Evolutionary conservation across 306 rosid species (phyloP), one percentile per base, ranked within the genome.

Genomic region (Citrullus colocynthis): DNA sequence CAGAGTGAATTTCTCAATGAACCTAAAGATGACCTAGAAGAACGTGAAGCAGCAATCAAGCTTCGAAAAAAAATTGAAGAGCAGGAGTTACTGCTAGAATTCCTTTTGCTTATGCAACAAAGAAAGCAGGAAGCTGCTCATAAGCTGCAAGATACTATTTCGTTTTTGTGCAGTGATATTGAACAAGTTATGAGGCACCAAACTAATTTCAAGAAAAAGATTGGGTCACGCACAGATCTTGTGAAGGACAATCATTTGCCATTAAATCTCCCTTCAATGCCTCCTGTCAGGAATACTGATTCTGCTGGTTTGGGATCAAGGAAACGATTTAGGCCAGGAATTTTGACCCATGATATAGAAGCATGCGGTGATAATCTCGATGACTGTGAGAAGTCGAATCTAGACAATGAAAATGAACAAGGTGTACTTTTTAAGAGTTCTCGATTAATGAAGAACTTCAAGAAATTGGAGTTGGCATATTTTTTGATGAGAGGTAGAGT

Each of bases 401-500:
- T 74, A 66, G 74, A 41, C 10, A 37, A 45, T 41, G 87, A 83
- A 70, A 85, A 72, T 69, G 76, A 74, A 17, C 94, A 83, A 78
- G 81, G 85, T 78, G 71, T 83, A 75, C 89, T 86, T 83, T 86
- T 85, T 30, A 91, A 81, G 80, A 87, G 82, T 83, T 91, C 89
- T 66, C 93, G 97, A 55, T 82, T 96, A 82, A 89, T 89, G 96
- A 89, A 89, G 83, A 92, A 96, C 87, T 96, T 96, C 49, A 91
- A 96, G 88, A 92, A 92, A 81, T 88, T 96, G 49, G 99, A 96
- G 88, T 79, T 92, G 1, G 98, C 93, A 1, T 96, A 96, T 80
- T 88, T 91, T 80, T 84, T 84, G 82, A 92, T 94, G 17, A 88
- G 99, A 80, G 88, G 96, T 80, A 87, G 92, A 80, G 88, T 87